Evolutionary conservation across 345 rosid genomes (phyloP), one percentile per base, ranked within the genome.

Genomic region (Arabis hirsuta): DNA sequence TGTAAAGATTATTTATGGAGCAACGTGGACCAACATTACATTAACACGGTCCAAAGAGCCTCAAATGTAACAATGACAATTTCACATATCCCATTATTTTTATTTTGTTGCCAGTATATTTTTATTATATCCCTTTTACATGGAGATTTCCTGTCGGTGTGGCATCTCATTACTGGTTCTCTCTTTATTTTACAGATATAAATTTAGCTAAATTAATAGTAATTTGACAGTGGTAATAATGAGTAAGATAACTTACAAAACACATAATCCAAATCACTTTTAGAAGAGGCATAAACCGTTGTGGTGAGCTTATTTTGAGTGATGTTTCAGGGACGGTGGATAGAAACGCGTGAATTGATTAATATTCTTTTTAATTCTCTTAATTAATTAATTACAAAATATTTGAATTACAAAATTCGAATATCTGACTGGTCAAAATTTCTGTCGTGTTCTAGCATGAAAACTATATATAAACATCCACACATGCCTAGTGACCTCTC

Each of bases 321-420:
- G 69, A 65, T 39, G 59, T 59, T 36, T 55, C 27, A 69, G 64
- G 74, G 79, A 38, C 79, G 79, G 79, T 76, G 71, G 71, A 67
- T 60, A 59, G 29, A 76, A 76, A 68, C 79, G 79, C 79, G 79
- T 76, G 54, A 69, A 76, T 69, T 69, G 22, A 68, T 68, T 75
- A 52, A 19, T 32, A 45, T 59, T 67, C 32, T 32, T 69, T 32
- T 20, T 27, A 53, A 52, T 66, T 41, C 51, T 51, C 59, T 55
- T 47, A 45, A 73, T 48, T 66, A 39, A 51, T n/a, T 44, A 46
- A 38, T 62, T 9, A 19, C 51, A 62, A 55, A 75, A 60, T 19
- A 67, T 34, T 41, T 20, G 2, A 43, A 20, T 36, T 8, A 9
- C n/a, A 29, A 60, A 43, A 22, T 16, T 27, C 16, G 32, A 29